Evolutionary conservation across 345 rosid genomes (phyloP).

Genomic region (Gossypium arboreum): DNA sequence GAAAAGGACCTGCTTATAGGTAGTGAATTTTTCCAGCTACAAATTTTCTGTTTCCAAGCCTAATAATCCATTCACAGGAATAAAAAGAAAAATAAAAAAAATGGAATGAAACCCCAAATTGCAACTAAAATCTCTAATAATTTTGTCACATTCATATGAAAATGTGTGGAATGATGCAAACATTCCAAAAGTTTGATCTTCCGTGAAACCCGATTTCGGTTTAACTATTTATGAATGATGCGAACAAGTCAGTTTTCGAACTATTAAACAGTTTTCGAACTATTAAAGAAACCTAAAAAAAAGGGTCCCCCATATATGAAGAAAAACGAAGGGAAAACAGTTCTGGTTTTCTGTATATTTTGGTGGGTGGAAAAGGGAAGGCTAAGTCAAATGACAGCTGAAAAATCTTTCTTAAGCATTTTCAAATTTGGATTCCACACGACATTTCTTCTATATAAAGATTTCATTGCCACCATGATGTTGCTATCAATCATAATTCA

Average conservation of each 20-base stretch:
- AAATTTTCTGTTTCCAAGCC: background rate
- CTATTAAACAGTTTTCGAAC: background rate
- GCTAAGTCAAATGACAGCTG: slow-evolving; percentile 5
- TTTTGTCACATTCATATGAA: background rate
- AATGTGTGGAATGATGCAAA: background rate
- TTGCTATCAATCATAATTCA: slow-evolving; percentile 4
- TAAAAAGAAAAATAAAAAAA: background rate
- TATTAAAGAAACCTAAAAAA: background rate
- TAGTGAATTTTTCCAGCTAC: background rate
- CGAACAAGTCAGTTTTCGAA: background rate
- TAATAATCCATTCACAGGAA: background rate
- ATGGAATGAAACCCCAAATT: background rate
- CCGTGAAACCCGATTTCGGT: too few species aligned
- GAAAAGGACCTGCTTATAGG: background rate
- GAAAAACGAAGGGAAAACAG: background rate
- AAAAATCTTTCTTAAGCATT: slow-evolving; percentile 3
- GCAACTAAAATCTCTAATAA: background rate
- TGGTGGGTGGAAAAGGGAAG: background rate
- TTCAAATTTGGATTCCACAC: slow-evolving; percentile 41
- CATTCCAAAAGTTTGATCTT: background rate
- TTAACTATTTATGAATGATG: background rate
- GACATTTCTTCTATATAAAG: slow-evolving; percentile 28
- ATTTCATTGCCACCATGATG: background rate
- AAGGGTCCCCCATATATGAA: background rate
- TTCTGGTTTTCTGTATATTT: background rate